Percentiles rank a stretch among this genome's conserved stretches.
Evolutionary conservation across 192 early-diverging fungal species (phyloP).

Genomic region (Diversispora eburnea): DNA sequence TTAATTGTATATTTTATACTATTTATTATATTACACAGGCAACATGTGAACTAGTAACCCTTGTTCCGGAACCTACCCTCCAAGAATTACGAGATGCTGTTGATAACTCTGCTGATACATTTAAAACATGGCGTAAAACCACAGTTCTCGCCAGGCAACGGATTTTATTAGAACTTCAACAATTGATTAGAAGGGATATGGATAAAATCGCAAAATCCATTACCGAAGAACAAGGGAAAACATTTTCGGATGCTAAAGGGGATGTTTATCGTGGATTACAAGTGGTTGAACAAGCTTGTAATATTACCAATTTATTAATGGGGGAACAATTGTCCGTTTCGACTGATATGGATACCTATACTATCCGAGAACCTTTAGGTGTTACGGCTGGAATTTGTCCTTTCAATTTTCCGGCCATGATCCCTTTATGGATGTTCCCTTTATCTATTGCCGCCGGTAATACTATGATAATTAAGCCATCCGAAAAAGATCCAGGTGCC

Average conservation of each 20-base stretch:
- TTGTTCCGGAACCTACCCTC: constrained; percentile 84
- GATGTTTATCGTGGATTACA: constrained; percentile 90
- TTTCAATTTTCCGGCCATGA: constrained; percentile 98
- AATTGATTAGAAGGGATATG: constrained; percentile 75
- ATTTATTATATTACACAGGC: constrained; percentile 49
- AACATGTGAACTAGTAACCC: constrained; percentile 81
- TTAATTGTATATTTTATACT: neutral
- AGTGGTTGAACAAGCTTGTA: constrained; percentile 82
- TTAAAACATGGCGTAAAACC: constrained; percentile 82
- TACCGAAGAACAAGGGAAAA: constrained; percentile 89
- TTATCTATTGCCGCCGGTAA: constrained; percentile 91
- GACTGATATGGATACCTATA: constrained; percentile 95
- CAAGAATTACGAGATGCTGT: constrained; percentile 79
- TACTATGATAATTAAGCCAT: constrained; percentile 88
- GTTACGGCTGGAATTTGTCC: constrained; percentile 92
- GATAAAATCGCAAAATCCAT: constrained; percentile 80
- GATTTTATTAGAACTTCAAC: constrained; percentile 88
- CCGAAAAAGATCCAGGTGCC: constrained; percentile 91
- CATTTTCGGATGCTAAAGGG: constrained; percentile 84
- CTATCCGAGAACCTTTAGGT: constrained; percentile 86
- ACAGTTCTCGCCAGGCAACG: constrained; percentile 81
- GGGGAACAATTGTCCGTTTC: constrained; percentile 81
- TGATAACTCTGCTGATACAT: constrained; percentile 67
- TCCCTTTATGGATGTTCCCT: constrained; percentile 95
- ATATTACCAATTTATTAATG: constrained; percentile 75